Percentiles rank a stretch among this genome's conserved stretches.
These are phyloP conservation scores for Penicillium decumbens DNA, from an alignment of 2,329 filamentous ascomycete genomes.

Conservation along the genomic window DNA sequence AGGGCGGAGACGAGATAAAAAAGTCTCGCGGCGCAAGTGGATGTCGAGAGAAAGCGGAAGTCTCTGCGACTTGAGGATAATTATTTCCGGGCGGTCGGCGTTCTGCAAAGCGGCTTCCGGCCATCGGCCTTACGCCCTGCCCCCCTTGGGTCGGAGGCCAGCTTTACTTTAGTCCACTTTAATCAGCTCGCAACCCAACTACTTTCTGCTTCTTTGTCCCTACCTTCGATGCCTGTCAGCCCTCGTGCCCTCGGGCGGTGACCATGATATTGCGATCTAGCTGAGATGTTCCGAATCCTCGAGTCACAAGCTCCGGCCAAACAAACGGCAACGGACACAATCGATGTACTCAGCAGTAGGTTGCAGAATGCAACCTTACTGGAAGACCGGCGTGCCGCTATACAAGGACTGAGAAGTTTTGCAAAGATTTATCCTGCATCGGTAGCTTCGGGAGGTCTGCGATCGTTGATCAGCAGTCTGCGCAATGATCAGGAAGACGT, in stretches of 20 bases:
- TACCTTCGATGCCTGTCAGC: slow-evolving; percentile 30
- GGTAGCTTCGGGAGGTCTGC: slow-evolving; percentile 86
- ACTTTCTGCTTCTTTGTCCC: slow-evolving; percentile 4
- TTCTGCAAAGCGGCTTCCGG: slow-evolving; percentile 10
- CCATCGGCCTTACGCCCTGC: slow-evolving; percentile 16
- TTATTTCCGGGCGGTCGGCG: slow-evolving; percentile 21
- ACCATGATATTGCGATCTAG: slow-evolving; percentile 39
- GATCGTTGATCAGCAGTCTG: slow-evolving; percentile 79
- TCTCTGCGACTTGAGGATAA: slow-evolving; percentile 18
- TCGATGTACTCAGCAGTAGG: slow-evolving; percentile 80
- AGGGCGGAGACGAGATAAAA: neutral
- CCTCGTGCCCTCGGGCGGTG: slow-evolving; percentile 29
- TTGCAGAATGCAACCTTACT: slow-evolving; percentile 84
- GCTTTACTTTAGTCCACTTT: slow-evolving; percentile 14
- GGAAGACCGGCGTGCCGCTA: slow-evolving; percentile 89
- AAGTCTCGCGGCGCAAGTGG: slow-evolving; percentile 14
- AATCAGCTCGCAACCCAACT: neutral
- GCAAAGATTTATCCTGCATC: slow-evolving; percentile 95
- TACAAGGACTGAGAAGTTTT: slow-evolving; percentile 88
- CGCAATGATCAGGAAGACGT: slow-evolving; percentile 88
- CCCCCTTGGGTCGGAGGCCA: slow-evolving; percentile 19
- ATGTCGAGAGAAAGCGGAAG: slow-evolving; percentile 11
- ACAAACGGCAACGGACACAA: slow-evolving; percentile 93
- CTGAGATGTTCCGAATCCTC: slow-evolving; percentile 54
- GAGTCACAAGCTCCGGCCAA: slow-evolving; percentile 77